Percentiles rank a stretch among this genome's conserved stretches.
Evolutionary conservation across 768 basidiomycete species (phyloP).

Genomic region (Agrocybe pediades): DNA sequence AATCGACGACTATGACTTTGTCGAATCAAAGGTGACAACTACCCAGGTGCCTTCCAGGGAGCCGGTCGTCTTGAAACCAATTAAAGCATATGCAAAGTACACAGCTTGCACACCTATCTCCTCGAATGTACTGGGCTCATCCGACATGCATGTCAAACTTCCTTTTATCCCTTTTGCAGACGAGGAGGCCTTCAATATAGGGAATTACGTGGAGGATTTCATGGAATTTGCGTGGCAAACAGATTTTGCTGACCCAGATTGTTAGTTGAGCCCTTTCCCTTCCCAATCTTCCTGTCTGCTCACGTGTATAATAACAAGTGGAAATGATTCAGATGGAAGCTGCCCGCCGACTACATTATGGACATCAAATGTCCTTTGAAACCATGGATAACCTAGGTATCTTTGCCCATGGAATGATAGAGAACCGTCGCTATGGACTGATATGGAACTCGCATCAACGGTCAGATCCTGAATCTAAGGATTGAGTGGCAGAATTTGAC

Average conservation of each 20-base stretch:
- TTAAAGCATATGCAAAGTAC: slow-evolving; percentile 32
- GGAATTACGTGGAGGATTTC: slow-evolving; percentile 29
- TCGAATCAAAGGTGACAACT: not conserved
- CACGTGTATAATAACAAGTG: slow-evolving; percentile 27
- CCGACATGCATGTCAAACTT: slow-evolving; percentile 4
- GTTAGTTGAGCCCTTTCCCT: slow-evolving; percentile 31
- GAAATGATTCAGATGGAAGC: slow-evolving; percentile 52
- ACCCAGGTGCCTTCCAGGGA: not conserved
- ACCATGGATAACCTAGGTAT: slow-evolving; percentile 37
- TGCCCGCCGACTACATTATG: slow-evolving; percentile 35
- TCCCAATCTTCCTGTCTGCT: not conserved
- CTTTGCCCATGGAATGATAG: slow-evolving; percentile 27
- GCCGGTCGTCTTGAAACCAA: not conserved
- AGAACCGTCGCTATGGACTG: slow-evolving; percentile 3
- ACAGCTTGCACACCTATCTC: slow-evolving; percentile 48
- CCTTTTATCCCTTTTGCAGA: slow-evolving; percentile 51
- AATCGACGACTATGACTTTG: not conserved
- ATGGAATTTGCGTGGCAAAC: slow-evolving; percentile 33
- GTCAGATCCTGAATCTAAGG: not conserved
- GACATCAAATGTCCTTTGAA: slow-evolving; percentile 26
- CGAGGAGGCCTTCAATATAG: slow-evolving; percentile 36
- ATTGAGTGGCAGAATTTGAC: not conserved
- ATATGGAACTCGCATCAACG: not conserved
- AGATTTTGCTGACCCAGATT: slow-evolving; percentile 47
- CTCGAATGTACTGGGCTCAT: slow-evolving; percentile 24